These are phyloP conservation scores for Metarhizium anisopliae DNA, from an alignment of 2,329 filamentous ascomycete species.

Conservation along the genomic window DNA sequence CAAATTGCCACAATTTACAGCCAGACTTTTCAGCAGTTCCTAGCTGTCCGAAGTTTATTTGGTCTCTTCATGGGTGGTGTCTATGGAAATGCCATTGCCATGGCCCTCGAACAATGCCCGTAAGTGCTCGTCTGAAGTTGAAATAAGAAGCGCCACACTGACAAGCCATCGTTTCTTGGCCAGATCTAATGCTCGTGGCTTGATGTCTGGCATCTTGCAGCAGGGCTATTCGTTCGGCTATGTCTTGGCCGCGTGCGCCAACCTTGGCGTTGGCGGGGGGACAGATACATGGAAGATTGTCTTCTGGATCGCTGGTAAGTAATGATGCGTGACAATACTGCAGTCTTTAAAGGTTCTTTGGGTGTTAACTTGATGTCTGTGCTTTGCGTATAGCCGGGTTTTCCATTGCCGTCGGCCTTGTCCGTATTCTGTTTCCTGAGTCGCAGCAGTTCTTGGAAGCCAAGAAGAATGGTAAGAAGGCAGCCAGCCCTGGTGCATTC, in stretches of 20 bases:
- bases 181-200: conserved; percentile 57
- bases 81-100: conserved; percentile 70
- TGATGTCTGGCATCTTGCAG: conserved; percentile 76
- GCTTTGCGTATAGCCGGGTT: conserved; percentile 38
- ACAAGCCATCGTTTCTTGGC: conserved; percentile 12
- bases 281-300: conserved; percentile 64
- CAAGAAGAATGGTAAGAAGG: conserved; percentile 48
- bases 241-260: conserved; percentile 66
- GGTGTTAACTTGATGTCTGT: conserved; percentile 1
- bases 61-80: conserved; percentile 76
- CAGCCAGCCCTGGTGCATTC: conserved; percentile 42
- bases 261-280: conserved; percentile 59
- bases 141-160: conserved; percentile 1
- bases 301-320: conserved; percentile 56
- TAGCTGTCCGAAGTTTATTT: conserved; percentile 65
- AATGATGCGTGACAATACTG: neutral
- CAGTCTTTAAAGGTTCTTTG: neutral
- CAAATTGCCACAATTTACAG: conserved; percentile 73
- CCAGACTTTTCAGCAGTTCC: conserved; percentile 60
- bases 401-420: conserved; percentile 58
- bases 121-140: conserved; percentile 24
- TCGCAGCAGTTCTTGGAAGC: conserved; percentile 67
- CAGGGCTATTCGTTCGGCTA: conserved; percentile 78
- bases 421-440: conserved; percentile 63
- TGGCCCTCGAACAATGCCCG: conserved; percentile 67